These are phyloP conservation scores for Azolla pinnata DNA, from an alignment of 75 land plant species.

Conservation along the genomic window DNA sequence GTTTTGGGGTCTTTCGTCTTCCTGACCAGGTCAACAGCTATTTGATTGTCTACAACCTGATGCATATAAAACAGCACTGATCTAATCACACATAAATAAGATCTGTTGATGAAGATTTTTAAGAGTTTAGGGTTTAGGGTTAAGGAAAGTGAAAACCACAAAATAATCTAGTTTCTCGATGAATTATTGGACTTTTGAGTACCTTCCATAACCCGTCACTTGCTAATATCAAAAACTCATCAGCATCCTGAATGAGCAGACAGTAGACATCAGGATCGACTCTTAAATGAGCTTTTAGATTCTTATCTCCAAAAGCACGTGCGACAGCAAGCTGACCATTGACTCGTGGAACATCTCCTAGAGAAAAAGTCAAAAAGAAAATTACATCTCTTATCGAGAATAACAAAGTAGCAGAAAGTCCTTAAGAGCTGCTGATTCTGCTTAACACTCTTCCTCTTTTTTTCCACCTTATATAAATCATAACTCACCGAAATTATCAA, in stretches of 20 bases:
- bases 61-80: too few species aligned
- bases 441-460: too few species aligned
- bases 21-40: conserved; percentile 43
- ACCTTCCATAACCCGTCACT: conserved; percentile 92
- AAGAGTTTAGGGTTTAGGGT: too few species aligned
- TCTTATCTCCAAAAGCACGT: conserved; percentile 76
- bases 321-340: conserved; percentile 84
- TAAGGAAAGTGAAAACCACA: too few species aligned
- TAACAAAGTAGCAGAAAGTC: too few species aligned
- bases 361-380: neutral
- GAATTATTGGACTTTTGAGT: neutral
- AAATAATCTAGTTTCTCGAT: too few species aligned
- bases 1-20: conserved; percentile 37
- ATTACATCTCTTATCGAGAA: too few species aligned
- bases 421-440: too few species aligned
- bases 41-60: conserved; percentile 59
- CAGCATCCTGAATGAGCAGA: conserved; percentile 22
- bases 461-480: too few species aligned
- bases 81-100: too few species aligned
- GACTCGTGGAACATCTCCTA: conserved; percentile 85
- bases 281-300: conserved; percentile 66
- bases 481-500: too few species aligned
- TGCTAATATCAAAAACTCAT: conserved; percentile 65
- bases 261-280: conserved; percentile 62
- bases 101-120: too few species aligned